Evolutionary conservation across 2,329 filamentous ascomycete genomes (phyloP).

Genomic region (Fusarium paranaense): DNA sequence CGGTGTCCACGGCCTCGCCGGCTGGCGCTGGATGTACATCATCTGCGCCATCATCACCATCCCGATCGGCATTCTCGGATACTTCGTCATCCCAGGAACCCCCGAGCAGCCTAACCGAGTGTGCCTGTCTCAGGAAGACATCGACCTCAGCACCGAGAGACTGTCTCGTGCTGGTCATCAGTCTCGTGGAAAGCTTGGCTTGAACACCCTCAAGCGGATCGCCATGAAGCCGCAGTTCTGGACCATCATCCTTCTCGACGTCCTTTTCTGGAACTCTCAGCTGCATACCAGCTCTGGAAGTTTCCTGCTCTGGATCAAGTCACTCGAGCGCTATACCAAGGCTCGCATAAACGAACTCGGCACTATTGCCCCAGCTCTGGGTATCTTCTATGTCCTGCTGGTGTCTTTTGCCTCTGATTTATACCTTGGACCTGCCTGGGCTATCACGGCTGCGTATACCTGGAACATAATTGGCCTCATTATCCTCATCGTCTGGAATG

Average conservation of each 20-base stretch:
- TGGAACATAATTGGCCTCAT: neutral
- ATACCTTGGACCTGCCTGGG: neutral
- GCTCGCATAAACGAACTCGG: neutral
- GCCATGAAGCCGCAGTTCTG: neutral
- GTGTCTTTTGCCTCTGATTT: neutral
- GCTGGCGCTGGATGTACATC: neutral
- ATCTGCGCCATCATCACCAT: neutral
- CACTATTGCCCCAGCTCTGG: neutral
- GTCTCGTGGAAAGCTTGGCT: neutral
- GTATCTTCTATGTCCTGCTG: neutral
- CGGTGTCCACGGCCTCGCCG: neutral
- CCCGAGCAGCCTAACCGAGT: neutral
- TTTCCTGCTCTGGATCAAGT: neutral
- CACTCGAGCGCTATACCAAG: neutral
- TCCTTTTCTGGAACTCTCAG: neutral
- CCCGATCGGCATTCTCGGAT: neutral
- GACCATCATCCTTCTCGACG: neutral
- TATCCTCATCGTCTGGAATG: neutral
- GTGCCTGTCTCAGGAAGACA: neutral
- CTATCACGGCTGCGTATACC: neutral
- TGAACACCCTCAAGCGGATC: neutral
- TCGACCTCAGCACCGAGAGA: neutral
- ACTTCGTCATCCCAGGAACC: neutral
- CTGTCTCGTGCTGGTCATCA: neutral
- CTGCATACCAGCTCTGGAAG: neutral